Evolutionary conservation across 176 grass and related monocot genomes (phyloP), one percentile per base, ranked within the genome.

Genomic region (barley (Hordeum vulgare)): DNA sequence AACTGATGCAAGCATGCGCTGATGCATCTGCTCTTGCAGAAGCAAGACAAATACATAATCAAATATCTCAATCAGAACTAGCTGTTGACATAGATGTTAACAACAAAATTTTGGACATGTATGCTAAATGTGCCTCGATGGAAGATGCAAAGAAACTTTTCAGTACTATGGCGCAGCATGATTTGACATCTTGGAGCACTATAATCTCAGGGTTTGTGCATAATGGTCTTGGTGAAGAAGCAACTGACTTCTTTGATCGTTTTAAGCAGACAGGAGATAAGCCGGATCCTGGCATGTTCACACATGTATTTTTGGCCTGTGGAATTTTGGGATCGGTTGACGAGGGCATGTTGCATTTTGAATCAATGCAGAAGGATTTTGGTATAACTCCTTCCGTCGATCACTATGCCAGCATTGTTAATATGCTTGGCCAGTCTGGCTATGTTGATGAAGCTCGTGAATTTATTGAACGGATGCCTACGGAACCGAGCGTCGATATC

Each of bases 341-440:
- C 77, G 96, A 99, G 78, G 96, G 96, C 9, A 90, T 99, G 87
- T 79, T 96, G 81, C 91, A 99, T 91, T 93, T 96, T 49, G 88
- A 95, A 89, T 94, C 96, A 61, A 96, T 99, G 91, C 85, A 99
- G 69, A 91, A 92, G 49, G 89, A 96, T 75, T 99, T 89, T 90
- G 81, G 85, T 66, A 92, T 99, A 71, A 61, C 66, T 87, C 91
- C 96, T 87, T 60, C 70, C 63, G 90, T 90, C 83, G 87, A 91
- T 77, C 91, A 94, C 87, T 96, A 94, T 88, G 83, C 78, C 34
- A 82, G 87, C 53, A 87, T 96, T 92, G 91, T 94, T 68, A 83
- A 86, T 90, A 90, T 99, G 96, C 89, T 99, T 87, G 96, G 93
- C 12, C 91, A 91, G 87, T 84, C 87, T 47, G 91, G 96, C 20